Conservation (phyloP, 345 rosid species). For the Eucalyptus grandis region DNA sequence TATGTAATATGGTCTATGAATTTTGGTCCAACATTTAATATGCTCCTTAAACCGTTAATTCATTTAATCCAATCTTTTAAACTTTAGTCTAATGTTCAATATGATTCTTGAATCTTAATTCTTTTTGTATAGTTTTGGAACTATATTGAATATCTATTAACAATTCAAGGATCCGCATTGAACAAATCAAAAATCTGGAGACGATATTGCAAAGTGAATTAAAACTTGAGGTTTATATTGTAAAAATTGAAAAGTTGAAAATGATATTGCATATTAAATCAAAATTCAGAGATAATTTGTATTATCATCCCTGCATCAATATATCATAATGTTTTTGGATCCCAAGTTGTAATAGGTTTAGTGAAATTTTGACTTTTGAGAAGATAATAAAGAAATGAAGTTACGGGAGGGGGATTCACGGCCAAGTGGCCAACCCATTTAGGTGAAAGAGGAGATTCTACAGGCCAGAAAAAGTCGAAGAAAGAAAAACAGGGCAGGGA, state of each 20-base stretch:
- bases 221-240: too few species aligned
- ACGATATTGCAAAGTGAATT: rapidly evolving
- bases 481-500: neutral
- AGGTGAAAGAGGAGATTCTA: neutral
- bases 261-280: neutral
- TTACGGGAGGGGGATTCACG: neutral
- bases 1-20: too few species aligned
- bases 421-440: neutral
- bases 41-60: neutral
- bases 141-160: neutral
- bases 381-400: neutral
- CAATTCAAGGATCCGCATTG: rapidly evolving
- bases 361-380: neutral
- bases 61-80: too few species aligned
- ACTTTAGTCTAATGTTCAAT: too few species aligned
- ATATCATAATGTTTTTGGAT: neutral
- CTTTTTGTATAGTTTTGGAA: too few species aligned
- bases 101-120: too few species aligned
- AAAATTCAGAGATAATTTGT: too few species aligned
- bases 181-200: too few species aligned
- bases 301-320: neutral
- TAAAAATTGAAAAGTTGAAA: too few species aligned
- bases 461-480: neutral
- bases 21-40: too few species aligned
- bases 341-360: neutral